Percentiles rank a stretch among this genome's conserved stretches.
Conservation (phyloP, 2,329 filamentous ascomycete genomes). For the Aaosphaeria pasadenensis region DNA sequence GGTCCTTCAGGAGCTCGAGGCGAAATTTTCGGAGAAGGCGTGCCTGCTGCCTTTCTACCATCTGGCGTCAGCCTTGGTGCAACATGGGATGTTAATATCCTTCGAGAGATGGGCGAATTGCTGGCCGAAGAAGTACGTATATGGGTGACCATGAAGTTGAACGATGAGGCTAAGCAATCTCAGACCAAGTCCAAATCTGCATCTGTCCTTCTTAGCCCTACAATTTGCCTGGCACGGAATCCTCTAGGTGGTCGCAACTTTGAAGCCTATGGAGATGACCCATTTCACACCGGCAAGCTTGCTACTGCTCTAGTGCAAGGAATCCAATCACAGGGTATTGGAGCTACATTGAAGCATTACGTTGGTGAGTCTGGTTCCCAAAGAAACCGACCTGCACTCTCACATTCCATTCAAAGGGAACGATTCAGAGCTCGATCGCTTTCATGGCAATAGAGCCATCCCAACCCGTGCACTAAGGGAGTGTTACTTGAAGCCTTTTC, state of each 20-base stretch:
- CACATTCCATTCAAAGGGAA: not conserved
- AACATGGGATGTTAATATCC: not conserved
- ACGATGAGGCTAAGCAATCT: not conserved
- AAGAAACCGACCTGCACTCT: not conserved
- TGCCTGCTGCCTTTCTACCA: not conserved
- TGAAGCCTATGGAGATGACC: not conserved
- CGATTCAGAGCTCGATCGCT: conserved; percentile 63
- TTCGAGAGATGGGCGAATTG: not conserved
- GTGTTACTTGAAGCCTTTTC: conserved; percentile 59
- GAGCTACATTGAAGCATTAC: not conserved
- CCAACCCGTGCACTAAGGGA: conserved; percentile 54
- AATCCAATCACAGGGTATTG: not conserved
- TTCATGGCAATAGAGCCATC: conserved; percentile 47
- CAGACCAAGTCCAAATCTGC: not conserved
- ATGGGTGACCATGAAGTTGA: no score
- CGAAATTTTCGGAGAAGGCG: not conserved
- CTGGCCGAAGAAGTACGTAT: not conserved
- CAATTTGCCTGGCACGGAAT: conserved; percentile 76
- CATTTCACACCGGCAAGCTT: conserved; percentile 45
- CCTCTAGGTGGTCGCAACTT: conserved; percentile 55
- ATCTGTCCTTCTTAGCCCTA: conserved; percentile 58
- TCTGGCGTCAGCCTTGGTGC: not conserved
- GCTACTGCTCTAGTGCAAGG: conserved; percentile 54
- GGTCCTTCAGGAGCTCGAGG: not conserved
- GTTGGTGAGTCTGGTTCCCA: not conserved